These are phyloP conservation scores for Pleurotus sapidus DNA, from an alignment of 768 basidiomycete genomes.

Conservation along the genomic window DNA sequence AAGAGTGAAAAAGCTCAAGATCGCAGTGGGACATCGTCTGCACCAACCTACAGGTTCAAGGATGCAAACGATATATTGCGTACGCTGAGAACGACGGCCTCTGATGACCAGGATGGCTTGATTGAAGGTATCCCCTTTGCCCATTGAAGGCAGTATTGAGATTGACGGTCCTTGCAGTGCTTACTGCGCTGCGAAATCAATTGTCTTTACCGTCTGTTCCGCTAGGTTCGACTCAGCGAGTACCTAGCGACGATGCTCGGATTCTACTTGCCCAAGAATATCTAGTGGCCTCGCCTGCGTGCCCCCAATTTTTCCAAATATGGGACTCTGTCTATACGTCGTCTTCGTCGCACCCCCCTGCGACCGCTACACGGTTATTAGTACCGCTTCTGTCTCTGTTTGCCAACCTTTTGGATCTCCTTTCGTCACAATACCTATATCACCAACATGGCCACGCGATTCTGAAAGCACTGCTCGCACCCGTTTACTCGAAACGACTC, in stretches of 20 bases:
- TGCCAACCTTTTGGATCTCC: conserved; percentile 55
- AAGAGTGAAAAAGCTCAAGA: not conserved
- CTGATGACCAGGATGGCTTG: conserved; percentile 9
- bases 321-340: conserved; percentile 55
- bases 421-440: conserved; percentile 67
- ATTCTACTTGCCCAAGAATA: conserved; percentile 59
- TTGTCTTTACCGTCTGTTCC: conserved; percentile 38
- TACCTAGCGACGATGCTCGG: conserved; percentile 57
- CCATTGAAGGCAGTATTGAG: not conserved
- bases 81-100: not conserved
- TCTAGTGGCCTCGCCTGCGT: conserved; percentile 55
- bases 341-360: not conserved
- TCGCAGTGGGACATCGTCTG: not conserved
- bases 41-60: not conserved
- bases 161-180: conserved; percentile 22
- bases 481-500: conserved; percentile 51
- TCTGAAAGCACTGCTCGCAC: conserved; percentile 55
- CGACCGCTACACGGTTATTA: conserved; percentile 25
- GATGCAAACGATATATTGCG: not conserved
- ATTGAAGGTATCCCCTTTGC: conserved; percentile 36
- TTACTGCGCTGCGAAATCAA: conserved; percentile 62
- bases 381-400: conserved; percentile 49
- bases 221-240: conserved; percentile 35
- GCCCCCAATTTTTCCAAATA: conserved; percentile 56
- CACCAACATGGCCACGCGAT: conserved; percentile 63